phyloP scores from a whole-genome alignment of 176 grass and related monocot genomes.

The Panicum miliaceum region DNA sequence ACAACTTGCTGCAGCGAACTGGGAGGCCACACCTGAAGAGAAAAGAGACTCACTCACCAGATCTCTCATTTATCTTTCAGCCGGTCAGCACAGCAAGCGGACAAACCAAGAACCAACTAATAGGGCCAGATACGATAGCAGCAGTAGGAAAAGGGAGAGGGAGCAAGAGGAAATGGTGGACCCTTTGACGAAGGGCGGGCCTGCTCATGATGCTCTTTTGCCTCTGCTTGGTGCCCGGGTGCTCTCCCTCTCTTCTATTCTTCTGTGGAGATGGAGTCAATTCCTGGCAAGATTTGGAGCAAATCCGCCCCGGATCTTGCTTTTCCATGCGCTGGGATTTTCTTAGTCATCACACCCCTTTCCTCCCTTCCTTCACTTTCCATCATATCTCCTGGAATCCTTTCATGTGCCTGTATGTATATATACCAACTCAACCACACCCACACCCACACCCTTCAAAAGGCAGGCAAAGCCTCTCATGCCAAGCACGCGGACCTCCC shows the following conservation, averaged over 20 bases:
- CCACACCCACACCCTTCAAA: conserved; percentile 52
- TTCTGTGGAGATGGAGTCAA: conserved; percentile 40
- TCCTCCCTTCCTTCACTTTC: conserved; percentile 31
- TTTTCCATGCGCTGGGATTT: conserved; percentile 76
- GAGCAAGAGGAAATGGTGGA: conserved; percentile 44
- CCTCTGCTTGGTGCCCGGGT: too few species aligned
- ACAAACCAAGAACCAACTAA: conserved; percentile 22
- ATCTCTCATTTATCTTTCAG: conserved; percentile 24
- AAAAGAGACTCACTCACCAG: not conserved
- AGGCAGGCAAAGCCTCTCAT: conserved; percentile 24
- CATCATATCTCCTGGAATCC: conserved; percentile 52
- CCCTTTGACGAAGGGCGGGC: not conserved
- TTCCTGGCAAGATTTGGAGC: conserved; percentile 73
- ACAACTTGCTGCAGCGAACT: not conserved
- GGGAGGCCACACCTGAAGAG: not conserved
- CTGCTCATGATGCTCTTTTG: conserved; percentile 28
- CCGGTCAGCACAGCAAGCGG: conserved; percentile 31
- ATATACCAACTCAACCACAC: conserved; percentile 37
- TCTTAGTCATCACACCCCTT: conserved; percentile 38
- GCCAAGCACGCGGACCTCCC: conserved; percentile 31
- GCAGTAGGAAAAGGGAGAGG: not conserved
- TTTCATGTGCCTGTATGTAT: conserved; percentile 44
- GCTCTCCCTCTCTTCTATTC: conserved; percentile 26
- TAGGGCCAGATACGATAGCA: not conserved
- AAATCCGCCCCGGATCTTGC: conserved; percentile 82